These are phyloP conservation scores for Wilcoxina mikolae DNA, from an alignment of 495 filamentous ascomycete species.

Conservation along the genomic window DNA sequence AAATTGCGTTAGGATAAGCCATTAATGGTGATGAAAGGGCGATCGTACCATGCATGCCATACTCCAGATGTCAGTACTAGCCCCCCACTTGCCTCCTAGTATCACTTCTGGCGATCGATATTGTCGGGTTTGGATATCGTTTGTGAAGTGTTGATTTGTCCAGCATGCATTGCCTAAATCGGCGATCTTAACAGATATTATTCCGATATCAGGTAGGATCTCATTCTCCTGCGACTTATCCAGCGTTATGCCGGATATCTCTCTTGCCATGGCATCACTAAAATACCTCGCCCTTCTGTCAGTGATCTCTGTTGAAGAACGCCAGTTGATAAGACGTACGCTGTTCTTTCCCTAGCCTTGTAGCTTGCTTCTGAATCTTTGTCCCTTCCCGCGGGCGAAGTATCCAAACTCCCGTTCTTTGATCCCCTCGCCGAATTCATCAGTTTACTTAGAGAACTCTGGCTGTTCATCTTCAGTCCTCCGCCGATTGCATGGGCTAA, in stretches of 20 bases:
- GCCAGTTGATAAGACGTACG: constrained; percentile 43
- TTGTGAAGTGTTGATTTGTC: constrained; percentile 97
- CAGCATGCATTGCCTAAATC: constrained; percentile 98
- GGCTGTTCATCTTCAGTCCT: constrained; percentile 46
- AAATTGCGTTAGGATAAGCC: not conserved
- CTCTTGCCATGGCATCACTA: constrained; percentile 78
- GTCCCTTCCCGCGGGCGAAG: constrained; percentile 20
- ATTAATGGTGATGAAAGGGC: constrained; percentile 3
- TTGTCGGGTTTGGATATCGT: constrained; percentile 96
- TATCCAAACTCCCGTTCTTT: constrained; percentile 19
- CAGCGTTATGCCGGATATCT: constrained; percentile 88
- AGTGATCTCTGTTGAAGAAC: not conserved
- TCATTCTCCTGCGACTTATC: constrained; percentile 50
- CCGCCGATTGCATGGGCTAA: constrained; percentile 33
- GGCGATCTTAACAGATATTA: constrained; percentile 97
- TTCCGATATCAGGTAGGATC: constrained; percentile 40
- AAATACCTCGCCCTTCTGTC: not conserved
- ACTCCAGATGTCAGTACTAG: constrained; percentile 97
- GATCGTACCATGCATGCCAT: constrained; percentile 90
- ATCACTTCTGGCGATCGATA: constrained; percentile 97
- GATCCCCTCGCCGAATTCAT: constrained; percentile 30
- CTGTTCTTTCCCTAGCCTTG: constrained; percentile 81
- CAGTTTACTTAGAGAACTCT: constrained; percentile 65
- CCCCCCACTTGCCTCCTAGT: constrained; percentile 91
- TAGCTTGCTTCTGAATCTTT: constrained; percentile 50